Base-by-base conservation (phyloP, 1,284 basidiomycete species). In the Fomitopsis betulina region DNA sequence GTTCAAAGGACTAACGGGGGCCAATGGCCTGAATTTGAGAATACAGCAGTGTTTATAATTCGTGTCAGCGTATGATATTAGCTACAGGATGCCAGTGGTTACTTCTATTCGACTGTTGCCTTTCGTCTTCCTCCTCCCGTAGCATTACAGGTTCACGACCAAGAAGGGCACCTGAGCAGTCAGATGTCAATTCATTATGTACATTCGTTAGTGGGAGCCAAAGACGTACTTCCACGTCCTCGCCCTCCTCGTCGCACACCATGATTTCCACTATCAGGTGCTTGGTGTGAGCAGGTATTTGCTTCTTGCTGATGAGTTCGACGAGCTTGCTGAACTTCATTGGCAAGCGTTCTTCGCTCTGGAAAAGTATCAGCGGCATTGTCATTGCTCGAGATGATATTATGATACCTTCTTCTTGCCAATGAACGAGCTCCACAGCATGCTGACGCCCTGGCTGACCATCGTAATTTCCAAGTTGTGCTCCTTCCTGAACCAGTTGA, bases 381-480 rank as follows among this genome's bases (percentile, higher is more conserved):
- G 17, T 52, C 2, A 4, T 39, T n/a, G 39, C 21, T 45, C 33
- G n/a, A 32, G 42, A 33, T 39, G 56, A 49, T 21, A 19, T 42
- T 17, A 69, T 79, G 4, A 47, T 53, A 88, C 90, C 88, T 97
- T 98, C 78, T 94, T 93, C 77, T 89, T 91, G 54, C 87, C 88
- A 57, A 93, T 84, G 72, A 96, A 98, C 38, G 90, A 87, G 62
- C 93, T 96, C 93, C 95, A 99, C 38, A 99, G 79, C 96, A 99
- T 97, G 67, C 94, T 96, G 35, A 98, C 95, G 54, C 95, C 96
- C 72, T 94, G 92, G 67, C 93, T 96, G 62, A 98, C 91, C 96
- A 99, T 99, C 61, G 87, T 89, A 59, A 99, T 82, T 27, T 96
- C 91, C 43, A 99, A 85, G 40, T 89, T 88, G 73, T 98, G 92